A percentile compares a stretch with the other conserved stretches of the same genome.
phyloP scores from a whole-genome alignment of 2,329 filamentous ascomycete species.

The Alternaria alternata region DNA sequence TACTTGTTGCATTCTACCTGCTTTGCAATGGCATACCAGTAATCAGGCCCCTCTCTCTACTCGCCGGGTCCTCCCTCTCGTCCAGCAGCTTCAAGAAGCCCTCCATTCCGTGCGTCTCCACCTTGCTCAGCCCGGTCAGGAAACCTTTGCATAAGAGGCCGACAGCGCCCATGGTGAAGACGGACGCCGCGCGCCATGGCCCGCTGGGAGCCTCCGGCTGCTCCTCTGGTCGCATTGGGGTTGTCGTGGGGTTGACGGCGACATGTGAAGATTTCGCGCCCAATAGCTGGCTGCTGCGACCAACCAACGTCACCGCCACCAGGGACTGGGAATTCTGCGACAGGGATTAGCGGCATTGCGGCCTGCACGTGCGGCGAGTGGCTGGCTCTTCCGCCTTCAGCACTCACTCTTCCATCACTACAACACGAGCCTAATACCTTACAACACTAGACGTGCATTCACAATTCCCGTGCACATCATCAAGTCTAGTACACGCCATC shows the following conservation, averaged over 20 bases:
- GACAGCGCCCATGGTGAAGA: slow-evolving; percentile 76
- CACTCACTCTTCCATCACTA: background rate
- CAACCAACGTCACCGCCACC: slow-evolving; percentile 29
- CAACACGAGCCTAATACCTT: background rate
- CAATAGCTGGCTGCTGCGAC: slow-evolving; percentile 13
- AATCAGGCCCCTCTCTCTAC: slow-evolving; percentile 77
- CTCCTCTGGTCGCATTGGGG: slow-evolving; percentile 53
- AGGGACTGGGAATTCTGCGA: slow-evolving; percentile 24
- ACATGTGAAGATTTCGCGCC: slow-evolving; percentile 27
- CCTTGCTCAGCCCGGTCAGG: slow-evolving; percentile 74
- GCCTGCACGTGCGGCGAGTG: slow-evolving; percentile 16
- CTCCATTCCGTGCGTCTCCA: slow-evolving; percentile 79
- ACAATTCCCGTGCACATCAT: background rate
- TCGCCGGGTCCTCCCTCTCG: slow-evolving; percentile 70
- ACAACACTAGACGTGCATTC: background rate
- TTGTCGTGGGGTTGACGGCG: slow-evolving; percentile 18
- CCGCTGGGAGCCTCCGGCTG: slow-evolving; percentile 64
- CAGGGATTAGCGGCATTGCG: slow-evolving; percentile 24
- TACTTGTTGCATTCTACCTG: slow-evolving; percentile 2
- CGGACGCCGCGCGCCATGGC: slow-evolving; percentile 77
- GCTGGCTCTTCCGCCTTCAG: slow-evolving; percentile 13
- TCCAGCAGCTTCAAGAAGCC: slow-evolving; percentile 79
- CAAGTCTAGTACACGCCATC: background rate
- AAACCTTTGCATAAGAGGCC: slow-evolving; percentile 77
- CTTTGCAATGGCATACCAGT: slow-evolving; percentile 68